Evolutionary conservation across 1,284 basidiomycete genomes (phyloP).

Genomic region (Porogramme epimiltina): DNA sequence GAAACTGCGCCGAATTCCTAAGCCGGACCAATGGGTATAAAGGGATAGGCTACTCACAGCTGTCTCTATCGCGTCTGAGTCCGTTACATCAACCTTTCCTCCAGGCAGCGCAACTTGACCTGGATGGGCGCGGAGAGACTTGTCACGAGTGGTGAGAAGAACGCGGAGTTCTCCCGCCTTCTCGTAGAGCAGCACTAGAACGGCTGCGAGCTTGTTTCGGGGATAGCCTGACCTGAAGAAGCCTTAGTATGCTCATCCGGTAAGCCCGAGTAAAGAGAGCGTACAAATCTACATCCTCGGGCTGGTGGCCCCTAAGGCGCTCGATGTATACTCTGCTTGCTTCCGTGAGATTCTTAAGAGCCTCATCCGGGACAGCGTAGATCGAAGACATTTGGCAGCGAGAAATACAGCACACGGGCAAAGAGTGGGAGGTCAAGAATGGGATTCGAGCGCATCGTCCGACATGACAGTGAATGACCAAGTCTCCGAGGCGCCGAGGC

Average conservation of each 20-base stretch:
- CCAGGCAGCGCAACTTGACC: conserved; percentile 85
- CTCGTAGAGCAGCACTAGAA: conserved; percentile 80
- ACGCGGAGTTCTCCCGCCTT: conserved; percentile 66
- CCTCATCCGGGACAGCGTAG: conserved; percentile 12
- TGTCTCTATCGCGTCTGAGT: conserved; percentile 63
- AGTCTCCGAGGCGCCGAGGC: conserved; percentile 2
- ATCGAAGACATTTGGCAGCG: conserved; percentile 3
- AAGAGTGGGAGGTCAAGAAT: background rate
- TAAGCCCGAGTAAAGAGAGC: conserved; percentile 30
- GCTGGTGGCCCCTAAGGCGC: conserved; percentile 40
- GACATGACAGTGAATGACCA: conserved; percentile 8
- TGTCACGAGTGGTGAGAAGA: conserved; percentile 82
- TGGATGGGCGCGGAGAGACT: conserved; percentile 73
- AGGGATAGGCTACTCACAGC: conserved; percentile 59
- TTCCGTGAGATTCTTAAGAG: conserved; percentile 20
- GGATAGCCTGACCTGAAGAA: conserved; percentile 48
- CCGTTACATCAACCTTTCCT: conserved; percentile 75
- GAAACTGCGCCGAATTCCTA: conserved; percentile 45
- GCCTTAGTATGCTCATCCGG: no score
- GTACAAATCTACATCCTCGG: conserved; percentile 54
- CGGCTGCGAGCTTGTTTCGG: conserved; percentile 61
- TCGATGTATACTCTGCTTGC: conserved; percentile 29
- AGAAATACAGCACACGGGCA: background rate
- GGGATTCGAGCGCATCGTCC: conserved; percentile 1
- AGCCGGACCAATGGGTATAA: background rate